Conservation (phyloP, 345 rosid genomes). For the Ricinus communis region DNA sequence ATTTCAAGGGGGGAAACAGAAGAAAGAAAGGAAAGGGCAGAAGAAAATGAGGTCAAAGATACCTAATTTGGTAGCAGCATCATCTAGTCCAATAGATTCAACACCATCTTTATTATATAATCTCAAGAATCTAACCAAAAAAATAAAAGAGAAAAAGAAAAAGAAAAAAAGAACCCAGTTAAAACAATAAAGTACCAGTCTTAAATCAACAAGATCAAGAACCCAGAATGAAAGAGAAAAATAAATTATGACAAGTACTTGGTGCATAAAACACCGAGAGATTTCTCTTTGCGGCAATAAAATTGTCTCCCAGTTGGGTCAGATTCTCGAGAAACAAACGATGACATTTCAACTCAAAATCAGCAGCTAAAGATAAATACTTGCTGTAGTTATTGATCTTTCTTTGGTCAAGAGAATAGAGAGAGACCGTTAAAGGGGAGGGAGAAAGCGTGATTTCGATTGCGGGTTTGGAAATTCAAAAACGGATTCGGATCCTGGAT, state of each 20-base stretch:
- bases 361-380: background rate
- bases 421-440: constrained; percentile 9
- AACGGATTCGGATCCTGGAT: constrained; percentile 29
- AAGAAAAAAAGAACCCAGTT: background rate
- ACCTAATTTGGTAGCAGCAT: constrained; percentile 68
- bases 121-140: constrained; percentile 48
- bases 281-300: constrained; percentile 77
- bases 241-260: constrained; percentile 49
- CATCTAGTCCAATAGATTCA: constrained; percentile 71
- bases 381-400: no score
- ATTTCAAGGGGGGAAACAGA: no score
- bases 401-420: no score
- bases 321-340: constrained; percentile 32
- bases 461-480: constrained; percentile 41
- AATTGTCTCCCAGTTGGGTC: constrained; percentile 39
- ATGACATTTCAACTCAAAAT: constrained; percentile 21
- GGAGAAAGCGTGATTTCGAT: background rate
- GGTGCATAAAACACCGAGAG: constrained; percentile 70
- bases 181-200: background rate
- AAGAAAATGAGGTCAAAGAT: no score
- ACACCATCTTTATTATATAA: constrained; percentile 50
- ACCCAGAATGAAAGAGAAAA: background rate
- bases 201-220: constrained; percentile 14
- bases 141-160: no score
- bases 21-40: no score